Conservation (phyloP, 352 stramenopile genomes). For the Pythium pyrilobum region DNA sequence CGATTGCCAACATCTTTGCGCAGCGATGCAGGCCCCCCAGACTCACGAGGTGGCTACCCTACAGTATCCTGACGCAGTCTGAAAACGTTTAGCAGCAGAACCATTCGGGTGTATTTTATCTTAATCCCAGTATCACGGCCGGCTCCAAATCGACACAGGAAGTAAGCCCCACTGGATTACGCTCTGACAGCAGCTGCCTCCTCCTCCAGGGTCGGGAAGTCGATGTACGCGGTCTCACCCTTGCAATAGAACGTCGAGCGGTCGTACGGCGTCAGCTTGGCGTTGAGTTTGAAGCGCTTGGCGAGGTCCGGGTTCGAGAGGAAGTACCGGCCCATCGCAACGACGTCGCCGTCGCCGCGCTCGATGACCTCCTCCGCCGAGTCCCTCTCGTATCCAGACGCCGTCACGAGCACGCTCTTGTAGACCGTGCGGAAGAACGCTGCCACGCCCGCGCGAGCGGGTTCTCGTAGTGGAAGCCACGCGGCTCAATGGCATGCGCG, state of each 20-base stretch:
- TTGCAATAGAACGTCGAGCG: slow-evolving; percentile 40
- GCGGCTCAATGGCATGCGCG: slow-evolving; percentile 54
- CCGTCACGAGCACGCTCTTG: slow-evolving; percentile 23
- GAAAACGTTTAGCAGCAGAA: no score
- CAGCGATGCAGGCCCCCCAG: no score
- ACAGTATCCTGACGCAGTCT: no score
- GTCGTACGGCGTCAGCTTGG: slow-evolving; percentile 33
- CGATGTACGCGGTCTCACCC: slow-evolving; percentile 43
- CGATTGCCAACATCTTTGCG: no score
- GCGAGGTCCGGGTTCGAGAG: slow-evolving; percentile 45
- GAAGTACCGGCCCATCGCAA: slow-evolving; percentile 35
- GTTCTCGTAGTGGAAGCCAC: slow-evolving; percentile 35
- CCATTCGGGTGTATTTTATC: no score
- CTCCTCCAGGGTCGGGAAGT: slow-evolving; percentile 39
- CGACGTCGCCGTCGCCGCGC: slow-evolving; percentile 22
- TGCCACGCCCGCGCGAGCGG: slow-evolving; percentile 35
- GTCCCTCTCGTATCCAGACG: slow-evolving; percentile 22
- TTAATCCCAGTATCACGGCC: no score
- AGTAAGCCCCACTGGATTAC: no score
- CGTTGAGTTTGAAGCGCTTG: slow-evolving; percentile 22
- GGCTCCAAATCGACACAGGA: no score
- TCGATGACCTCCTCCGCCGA: slow-evolving; percentile 21
- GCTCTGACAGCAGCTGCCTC: no score
- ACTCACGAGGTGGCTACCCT: no score
- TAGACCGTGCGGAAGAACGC: slow-evolving; percentile 21